Percentiles rank a stretch among this genome's conserved stretches.
These are phyloP conservation scores for Heimioporus sp. DNA, from an alignment of 768 basidiomycete species.

Conservation along the genomic window DNA sequence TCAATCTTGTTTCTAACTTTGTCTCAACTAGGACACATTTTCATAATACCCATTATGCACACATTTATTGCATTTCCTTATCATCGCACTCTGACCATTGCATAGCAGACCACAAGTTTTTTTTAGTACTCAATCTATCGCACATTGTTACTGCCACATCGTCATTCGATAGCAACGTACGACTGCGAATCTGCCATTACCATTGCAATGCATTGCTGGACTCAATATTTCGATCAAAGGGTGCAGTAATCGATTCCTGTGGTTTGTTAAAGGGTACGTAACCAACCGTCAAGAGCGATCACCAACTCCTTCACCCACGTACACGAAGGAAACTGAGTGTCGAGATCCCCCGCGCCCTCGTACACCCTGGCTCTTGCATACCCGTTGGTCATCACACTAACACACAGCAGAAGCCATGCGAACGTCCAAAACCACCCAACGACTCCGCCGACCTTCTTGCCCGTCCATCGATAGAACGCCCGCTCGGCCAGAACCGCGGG, in stretches of 20 bases:
- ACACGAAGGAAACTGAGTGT: background rate
- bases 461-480: constrained; percentile 17
- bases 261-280: background rate
- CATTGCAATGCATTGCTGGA: no score
- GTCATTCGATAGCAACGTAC: no score
- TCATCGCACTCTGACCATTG: no score
- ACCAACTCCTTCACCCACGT: constrained; percentile 2
- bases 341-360: background rate
- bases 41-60: no score
- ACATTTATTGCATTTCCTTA: no score
- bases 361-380: constrained; percentile 9
- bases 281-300: constrained; percentile 4
- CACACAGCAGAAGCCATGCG: constrained; percentile 25
- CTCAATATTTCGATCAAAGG: no score
- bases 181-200: no score
- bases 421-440: constrained; percentile 34
- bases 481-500: constrained; percentile 50
- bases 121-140: no score
- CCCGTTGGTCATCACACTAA: constrained; percentile 21
- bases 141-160: no score
- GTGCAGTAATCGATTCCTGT: background rate
- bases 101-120: no score
- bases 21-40: no score
- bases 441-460: constrained; percentile 26
- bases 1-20: no score